phyloP scores from a whole-genome alignment of 352 stramenopile species.

The Globisporangium rhizosaccharum region DNA sequence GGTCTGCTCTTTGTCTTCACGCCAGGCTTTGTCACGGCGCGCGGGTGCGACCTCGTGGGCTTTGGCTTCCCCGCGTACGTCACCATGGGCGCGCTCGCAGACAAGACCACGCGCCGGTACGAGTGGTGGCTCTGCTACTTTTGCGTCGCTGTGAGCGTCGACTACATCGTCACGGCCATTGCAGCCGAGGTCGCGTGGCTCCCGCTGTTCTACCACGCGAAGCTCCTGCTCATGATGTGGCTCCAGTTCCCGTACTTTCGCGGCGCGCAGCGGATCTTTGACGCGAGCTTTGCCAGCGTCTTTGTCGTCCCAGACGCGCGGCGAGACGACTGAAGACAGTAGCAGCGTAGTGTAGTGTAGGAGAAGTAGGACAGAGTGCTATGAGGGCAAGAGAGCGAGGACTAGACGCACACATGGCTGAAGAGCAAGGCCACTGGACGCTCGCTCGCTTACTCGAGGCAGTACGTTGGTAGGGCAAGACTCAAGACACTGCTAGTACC shows the following conservation, averaged over 20 bases:
- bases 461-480: not conserved
- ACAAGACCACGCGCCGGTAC: constrained; percentile 73
- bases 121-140: constrained; percentile 89
- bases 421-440: no score
- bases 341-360: not conserved
- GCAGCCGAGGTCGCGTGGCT: constrained; percentile 63
- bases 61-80: constrained; percentile 84
- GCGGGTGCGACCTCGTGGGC: constrained; percentile 63
- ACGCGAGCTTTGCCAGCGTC: constrained; percentile 62
- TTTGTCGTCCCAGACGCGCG: constrained; percentile 52
- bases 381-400: not conserved
- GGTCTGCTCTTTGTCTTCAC: constrained; percentile 84
- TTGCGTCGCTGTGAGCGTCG: constrained; percentile 52
- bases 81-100: constrained; percentile 66
- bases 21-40: constrained; percentile 73
- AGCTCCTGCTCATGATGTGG: constrained; percentile 82
- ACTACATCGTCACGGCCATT: constrained; percentile 64
- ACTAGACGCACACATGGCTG: not conserved
- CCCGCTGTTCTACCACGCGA: constrained; percentile 83
- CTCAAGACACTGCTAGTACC: no score
- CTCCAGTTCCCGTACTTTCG: constrained; percentile 90
- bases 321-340: constrained; percentile 28
- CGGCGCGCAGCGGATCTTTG: constrained; percentile 77
- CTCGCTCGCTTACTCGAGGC: no score
- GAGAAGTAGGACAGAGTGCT: not conserved